Evolutionary conservation across 2,329 filamentous ascomycete genomes (phyloP).

Genomic region (Aspergillus sp.): DNA sequence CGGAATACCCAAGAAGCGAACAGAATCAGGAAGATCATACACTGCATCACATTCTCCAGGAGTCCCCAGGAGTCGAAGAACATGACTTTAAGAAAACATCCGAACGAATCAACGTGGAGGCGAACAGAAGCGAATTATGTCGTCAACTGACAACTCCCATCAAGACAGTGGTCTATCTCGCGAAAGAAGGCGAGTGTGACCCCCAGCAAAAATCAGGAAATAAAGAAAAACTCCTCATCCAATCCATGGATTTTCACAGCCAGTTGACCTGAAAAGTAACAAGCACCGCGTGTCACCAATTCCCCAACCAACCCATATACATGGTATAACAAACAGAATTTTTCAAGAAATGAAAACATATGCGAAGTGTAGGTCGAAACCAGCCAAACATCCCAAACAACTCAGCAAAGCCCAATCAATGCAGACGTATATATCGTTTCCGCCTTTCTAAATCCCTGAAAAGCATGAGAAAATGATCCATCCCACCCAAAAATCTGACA

Average conservation of each 20-base stretch:
- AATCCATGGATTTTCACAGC: constrained; percentile 39
- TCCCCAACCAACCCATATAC: constrained; percentile 36
- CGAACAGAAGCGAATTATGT: constrained; percentile 22
- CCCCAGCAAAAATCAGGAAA: constrained; percentile 22
- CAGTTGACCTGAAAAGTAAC: constrained; percentile 31
- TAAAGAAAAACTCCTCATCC: constrained; percentile 38
- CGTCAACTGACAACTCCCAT: constrained; percentile 23
- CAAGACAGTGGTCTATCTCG: constrained; percentile 30
- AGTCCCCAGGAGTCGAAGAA: constrained; percentile 19
- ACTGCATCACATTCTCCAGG: constrained; percentile 26
- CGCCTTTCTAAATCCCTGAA: constrained; percentile 45
- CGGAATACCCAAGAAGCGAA: constrained; percentile 14
- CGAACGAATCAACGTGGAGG: constrained; percentile 30
- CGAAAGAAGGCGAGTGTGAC: constrained; percentile 29
- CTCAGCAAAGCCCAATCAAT: constrained; percentile 43
- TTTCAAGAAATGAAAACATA: constrained; percentile 28
- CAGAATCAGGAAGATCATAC: constrained; percentile 22
- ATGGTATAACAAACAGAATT: constrained; percentile 25
- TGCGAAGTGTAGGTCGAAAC: constrained; percentile 24
- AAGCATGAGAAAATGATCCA: constrained; percentile 35
- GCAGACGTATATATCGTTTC: constrained; percentile 50
- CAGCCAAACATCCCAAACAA: constrained; percentile 35
- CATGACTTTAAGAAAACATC: constrained; percentile 22
- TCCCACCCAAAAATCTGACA: constrained; percentile 35
- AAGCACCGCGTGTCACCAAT: constrained; percentile 35